These are phyloP conservation scores for Torulaspora maleeae DNA, from an alignment of 805 yeast species.

Conservation along the genomic window DNA sequence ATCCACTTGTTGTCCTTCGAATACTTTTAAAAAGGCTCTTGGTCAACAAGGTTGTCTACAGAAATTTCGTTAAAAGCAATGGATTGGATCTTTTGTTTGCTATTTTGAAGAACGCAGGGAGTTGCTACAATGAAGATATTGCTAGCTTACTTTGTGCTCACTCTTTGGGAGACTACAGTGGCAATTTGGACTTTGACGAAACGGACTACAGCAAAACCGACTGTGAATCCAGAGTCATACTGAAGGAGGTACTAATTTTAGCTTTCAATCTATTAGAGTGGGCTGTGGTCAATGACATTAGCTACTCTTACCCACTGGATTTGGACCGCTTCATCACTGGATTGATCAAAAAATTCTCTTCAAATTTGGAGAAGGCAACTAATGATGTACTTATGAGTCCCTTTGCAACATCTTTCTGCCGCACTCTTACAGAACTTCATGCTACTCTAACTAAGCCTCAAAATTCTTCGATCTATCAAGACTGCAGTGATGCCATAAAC, in stretches of 20 bases:
- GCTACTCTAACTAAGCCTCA: slow-evolving; percentile 34
- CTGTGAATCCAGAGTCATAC: slow-evolving; percentile 1
- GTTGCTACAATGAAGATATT: slow-evolving; percentile 37
- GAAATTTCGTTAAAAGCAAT: slow-evolving; percentile 47
- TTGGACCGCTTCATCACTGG: slow-evolving; percentile 29
- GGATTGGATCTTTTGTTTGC: slow-evolving; percentile 42
- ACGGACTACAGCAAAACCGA: slow-evolving; percentile 1
- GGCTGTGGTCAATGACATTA: slow-evolving; percentile 36
- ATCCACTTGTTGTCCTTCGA: slow-evolving; percentile 29
- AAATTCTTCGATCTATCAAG: slow-evolving; percentile 30
- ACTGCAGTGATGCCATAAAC: slow-evolving; percentile 32
- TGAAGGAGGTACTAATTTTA: slow-evolving; percentile 43
- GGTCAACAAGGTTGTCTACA: slow-evolving; percentile 45
- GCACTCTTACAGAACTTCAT: slow-evolving; percentile 28
- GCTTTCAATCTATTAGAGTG: slow-evolving; percentile 37
- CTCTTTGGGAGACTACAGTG: slow-evolving; percentile 14
- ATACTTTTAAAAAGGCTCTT: slow-evolving; percentile 49
- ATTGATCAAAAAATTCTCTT: slow-evolving; percentile 24
- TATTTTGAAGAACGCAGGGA: slow-evolving; percentile 40
- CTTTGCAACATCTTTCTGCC: slow-evolving; percentile 22
- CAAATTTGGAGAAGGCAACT: slow-evolving; percentile 29
- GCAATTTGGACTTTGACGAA: slow-evolving; percentile 3
- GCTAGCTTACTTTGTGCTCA: slow-evolving; percentile 46
- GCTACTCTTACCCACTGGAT: slow-evolving; percentile 36
- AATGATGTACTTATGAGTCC: slow-evolving; percentile 32